Base-by-base conservation (phyloP, 495 filamentous ascomycete species). In the Penicillium lividum region DNA sequence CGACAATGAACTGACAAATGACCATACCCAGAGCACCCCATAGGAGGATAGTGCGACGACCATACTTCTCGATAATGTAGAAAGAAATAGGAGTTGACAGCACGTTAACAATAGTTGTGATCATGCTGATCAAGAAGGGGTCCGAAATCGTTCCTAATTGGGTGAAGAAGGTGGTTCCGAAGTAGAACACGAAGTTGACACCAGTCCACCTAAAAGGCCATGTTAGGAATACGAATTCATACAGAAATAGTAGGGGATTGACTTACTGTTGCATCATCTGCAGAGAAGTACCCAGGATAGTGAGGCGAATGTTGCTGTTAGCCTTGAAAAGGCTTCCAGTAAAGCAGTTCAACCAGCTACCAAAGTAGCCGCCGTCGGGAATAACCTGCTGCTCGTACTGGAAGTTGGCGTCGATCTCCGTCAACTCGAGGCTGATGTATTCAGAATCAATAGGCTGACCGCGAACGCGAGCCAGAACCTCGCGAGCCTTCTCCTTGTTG, bases 261-360 rank as follows among this genome's bases (percentile, higher is more conserved):
- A 83, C 80, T 6, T 90, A 74, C 69, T 90, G 88, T 75, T 90
- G 87, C 78, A 89, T 84, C 81, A 87, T 86, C 74, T 91, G 88
- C 46, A 90, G 70, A 6, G 80, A 80, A 28, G 81, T 85, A 56
- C 88, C 89, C 22, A 88, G 77, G 54, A 90, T 78, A 27, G 85
- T 84, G 45, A 86, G 86, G 64, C 86, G 85, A 29, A 88, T 46
- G 68, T 85, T 86, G 54, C 75, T 79, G 54, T 60, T 76, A 22
- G 44, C 9, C 22, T 57, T 49, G 27, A 48, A 40, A 58, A 88
- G 75, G 22, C 76, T 78, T 50, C 84, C 86, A 67, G 75, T 82
- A 75, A 88, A 87, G 71, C 82, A 89, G 59, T 77, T 80, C 53
- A 71, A 65, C 83, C 79, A 87, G 53, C 75, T 81, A 40, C 70